These are phyloP conservation scores for Tricholoma sp. DNA, from an alignment of 768 basidiomycete genomes.

Conservation along the genomic window DNA sequence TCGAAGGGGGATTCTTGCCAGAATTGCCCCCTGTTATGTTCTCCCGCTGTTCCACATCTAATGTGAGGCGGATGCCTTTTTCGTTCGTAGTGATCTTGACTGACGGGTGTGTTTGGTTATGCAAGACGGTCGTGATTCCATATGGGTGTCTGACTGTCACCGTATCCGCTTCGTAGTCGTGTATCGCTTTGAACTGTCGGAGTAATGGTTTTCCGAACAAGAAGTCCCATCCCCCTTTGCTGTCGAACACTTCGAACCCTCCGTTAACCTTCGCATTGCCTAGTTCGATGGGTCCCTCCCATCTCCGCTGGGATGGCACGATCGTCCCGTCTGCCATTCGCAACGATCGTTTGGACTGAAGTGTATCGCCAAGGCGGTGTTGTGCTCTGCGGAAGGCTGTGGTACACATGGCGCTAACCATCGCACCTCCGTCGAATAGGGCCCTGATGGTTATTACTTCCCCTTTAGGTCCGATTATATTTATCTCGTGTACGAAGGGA, in stretches of 20 bases:
- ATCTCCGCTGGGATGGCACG: conserved; percentile 9
- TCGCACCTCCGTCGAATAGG: conserved; percentile 27
- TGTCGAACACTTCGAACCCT: not conserved
- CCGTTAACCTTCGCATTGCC: too few species aligned
- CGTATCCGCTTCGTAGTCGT: too few species aligned
- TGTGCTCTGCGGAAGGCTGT: conserved; percentile 9
- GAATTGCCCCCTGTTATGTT: not conserved
- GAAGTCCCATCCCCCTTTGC: not conserved
- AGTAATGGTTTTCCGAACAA: too few species aligned
- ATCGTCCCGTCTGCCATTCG: conserved; percentile 1
- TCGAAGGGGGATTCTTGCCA: not conserved
- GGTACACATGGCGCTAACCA: too few species aligned
- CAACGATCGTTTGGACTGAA: conserved; percentile 15
- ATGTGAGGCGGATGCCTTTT: too few species aligned
- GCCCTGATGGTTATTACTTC: conserved; percentile 10
- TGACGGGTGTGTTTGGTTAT: too few species aligned
- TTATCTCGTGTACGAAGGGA: conserved; percentile 20
- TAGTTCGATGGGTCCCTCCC: too few species aligned
- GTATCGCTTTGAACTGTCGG: too few species aligned
- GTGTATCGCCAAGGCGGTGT: conserved; percentile 4
- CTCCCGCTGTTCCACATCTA: not conserved
- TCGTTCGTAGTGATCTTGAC: too few species aligned
- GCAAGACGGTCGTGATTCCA: too few species aligned
- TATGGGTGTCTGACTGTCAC: too few species aligned
- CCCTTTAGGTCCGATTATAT: conserved; percentile 10